Evolutionary conservation across 1,139 yeast species (phyloP), one percentile per base, ranked within the genome.

Genomic region (Lizanozyma gosingica): DNA sequence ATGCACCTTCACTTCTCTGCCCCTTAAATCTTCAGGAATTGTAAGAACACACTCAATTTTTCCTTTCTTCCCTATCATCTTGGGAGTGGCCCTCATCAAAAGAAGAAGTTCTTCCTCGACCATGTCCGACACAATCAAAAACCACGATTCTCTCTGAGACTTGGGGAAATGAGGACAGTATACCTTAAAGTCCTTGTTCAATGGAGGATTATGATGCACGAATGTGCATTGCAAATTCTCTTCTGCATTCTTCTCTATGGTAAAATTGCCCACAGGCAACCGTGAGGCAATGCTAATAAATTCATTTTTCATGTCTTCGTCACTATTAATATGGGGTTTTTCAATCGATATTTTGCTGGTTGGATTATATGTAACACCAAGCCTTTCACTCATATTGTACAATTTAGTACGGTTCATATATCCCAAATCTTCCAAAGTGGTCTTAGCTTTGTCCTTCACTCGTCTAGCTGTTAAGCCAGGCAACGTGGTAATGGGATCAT

Each of bases 81-180:
- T 66, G 1, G 92, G 92, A 14, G 80, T 74, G 6, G 83, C 83
- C 52, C 94, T 71, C 52, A 83, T 83, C 35, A 84, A 62, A 41
- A 79, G 65, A 33, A 73, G 60, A 35, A 85, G 56, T 52, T 81
- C 86, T 33, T 63, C 63, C 2, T 52, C 51, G 2, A 57, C 52
- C 9, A 56, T 56, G 51, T 78, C 74, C 49, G 78, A 73, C 6
- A 82, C 60, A 39, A 90, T 74, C 8, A 83, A 73, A 58, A 92
- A 86, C 98, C 98, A 94, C 0, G 94, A 79, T 57, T 92, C 98
- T 52, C 90, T 82, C 60, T 94, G 99, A 1, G 82, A 70, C 58
- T 92, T 90, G 37, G 95, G 95, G 63, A 85, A 92, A 49, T 76
- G 78, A 2, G 94, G 94, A 45, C 92, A 71, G 53, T 81, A 78